Percentiles rank a stretch among this genome's conserved stretches.
Conservation (phyloP, 768 basidiomycete genomes). For the Auricularia cornea region DNA sequence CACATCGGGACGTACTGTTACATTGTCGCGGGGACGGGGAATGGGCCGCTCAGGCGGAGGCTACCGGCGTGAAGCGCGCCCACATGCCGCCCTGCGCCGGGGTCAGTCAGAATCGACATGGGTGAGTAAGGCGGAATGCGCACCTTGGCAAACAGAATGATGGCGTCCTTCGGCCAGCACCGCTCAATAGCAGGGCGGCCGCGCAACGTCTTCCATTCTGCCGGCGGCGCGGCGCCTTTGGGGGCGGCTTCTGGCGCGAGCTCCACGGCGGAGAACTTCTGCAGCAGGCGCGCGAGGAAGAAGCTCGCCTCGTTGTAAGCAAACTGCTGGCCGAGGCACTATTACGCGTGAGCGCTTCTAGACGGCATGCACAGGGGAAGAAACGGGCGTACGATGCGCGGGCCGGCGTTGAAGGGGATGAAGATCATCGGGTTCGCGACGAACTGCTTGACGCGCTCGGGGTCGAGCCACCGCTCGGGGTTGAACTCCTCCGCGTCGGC, state of each 20-base stretch:
- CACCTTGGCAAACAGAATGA: constrained; percentile 66
- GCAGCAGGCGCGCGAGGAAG: constrained; percentile 58
- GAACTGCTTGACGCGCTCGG: constrained; percentile 39
- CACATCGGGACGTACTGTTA: too few relatives aligned
- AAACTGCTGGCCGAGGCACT: constrained; percentile 70
- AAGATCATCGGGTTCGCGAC: constrained; percentile 60
- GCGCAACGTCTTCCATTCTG: constrained; percentile 41
- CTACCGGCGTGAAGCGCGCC: background rate
- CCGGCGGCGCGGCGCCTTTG: constrained; percentile 49
- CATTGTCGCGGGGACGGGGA: too few relatives aligned
- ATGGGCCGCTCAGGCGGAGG: background rate
- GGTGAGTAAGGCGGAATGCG: background rate
- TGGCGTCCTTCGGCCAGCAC: constrained; percentile 52
- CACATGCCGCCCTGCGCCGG: constrained; percentile 10
- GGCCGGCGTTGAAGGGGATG: constrained; percentile 67
- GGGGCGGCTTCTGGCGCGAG: constrained; percentile 58
- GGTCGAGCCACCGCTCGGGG: constrained; percentile 70
- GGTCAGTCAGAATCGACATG: background rate
- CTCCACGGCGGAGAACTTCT: constrained; percentile 52
- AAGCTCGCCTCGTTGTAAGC: constrained; percentile 72
- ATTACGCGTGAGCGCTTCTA: background rate
- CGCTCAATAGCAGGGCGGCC: constrained; percentile 45
- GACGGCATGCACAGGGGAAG: background rate
- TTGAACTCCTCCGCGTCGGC: constrained; percentile 68
- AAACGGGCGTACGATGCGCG: constrained; percentile 34